Evolutionary conservation across 1,284 basidiomycete genomes (phyloP), one percentile per base, ranked within the genome.

Genomic region (Melampsora americana): DNA sequence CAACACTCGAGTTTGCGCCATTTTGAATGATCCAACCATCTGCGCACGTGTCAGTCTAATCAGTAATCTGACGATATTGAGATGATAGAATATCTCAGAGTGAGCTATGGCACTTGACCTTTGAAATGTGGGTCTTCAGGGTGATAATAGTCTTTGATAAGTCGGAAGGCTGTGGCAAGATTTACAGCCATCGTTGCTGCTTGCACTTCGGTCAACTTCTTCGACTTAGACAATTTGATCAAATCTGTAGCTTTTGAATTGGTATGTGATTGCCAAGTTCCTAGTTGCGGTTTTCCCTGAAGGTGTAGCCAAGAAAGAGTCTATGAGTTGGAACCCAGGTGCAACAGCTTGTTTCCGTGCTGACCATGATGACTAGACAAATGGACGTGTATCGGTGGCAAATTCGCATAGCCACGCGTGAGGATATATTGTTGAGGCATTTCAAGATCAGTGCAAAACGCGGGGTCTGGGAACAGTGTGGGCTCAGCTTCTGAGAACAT

Each of bases 61-160:
- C 28, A 42, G 44, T 69, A 6, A 18, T 30, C 69, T 20, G 84
- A 88, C 66, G 77, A 91, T 69, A 6, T 3, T 30, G 68, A 18
- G 84, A 88, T 66, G 77, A 91, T 90, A 30, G 91, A 90, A 79
- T 90, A 91, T 80, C 93, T 93, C 0, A 91, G 91, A 20, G 90
- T 92, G 79, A 93, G 93, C 81, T 93, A 92, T 23, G 92, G 82
- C 6, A 93, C 85, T 88, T 89, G 92, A 71, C 91, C 90, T 30
- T 32, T 69, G 28, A 65, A 44, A 30, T 46, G 32, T 0, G 88
- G 90, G 67, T 85, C 83, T 70, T 87, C 79, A 60, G 92, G 85
- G 35, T 85, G 80, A 6, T 88, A 86, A 83, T 90, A 92, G 69
- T 90, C 87, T 44, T 85, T 85, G 6, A 93, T 86, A 89, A 93